Evolutionary conservation across 2,329 filamentous ascomycete genomes (phyloP), one percentile per base, ranked within the genome.

Genomic region (Hypoxylon sp.): DNA sequence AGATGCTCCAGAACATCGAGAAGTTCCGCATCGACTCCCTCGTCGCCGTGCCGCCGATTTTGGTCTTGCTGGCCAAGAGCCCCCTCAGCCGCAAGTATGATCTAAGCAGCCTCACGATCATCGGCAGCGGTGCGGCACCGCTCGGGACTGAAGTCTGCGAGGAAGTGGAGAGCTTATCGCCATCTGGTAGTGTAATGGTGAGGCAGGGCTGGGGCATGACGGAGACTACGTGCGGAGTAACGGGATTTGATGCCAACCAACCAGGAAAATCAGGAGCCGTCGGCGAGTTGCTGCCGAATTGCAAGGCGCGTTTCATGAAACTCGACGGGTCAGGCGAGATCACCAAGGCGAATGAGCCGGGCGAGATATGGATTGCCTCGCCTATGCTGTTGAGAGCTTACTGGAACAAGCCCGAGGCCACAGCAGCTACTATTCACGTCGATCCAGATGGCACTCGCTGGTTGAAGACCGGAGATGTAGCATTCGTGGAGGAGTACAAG

Each of bases 121-220:
- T 93, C 13, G 83, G 80, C 1, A 86, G 81, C 53, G 92, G 92
- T 32, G 91, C 91, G 1, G 92, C 92, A 6, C 91, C 92, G 0
- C 78, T 92, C 6, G 79, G 81, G 11, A 73, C 72, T n/a, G 86
- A 90, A 64, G 79, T 87, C 3, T 81, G 79, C 57, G 79, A 81
- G 10, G 87, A 89, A 67, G 84, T 87, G 8, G 83, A 90, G 73
- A 82, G 79, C 60, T 72, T 88, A 59, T 88, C 87, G 81, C 76
- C 76, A 1, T 56, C 66, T 24, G 71, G 72, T 3, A 70, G 74
- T 1, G 57, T 83, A 6, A 55, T 68, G 2, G 67, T 84, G 11
- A 79, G 80, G 73, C 92, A 94, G 76, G 92, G 91, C 3, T 96
- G 91, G 90, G 93, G 93, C 4, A 94, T 96, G 92, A 95, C 92